Conservation (phyloP, 2,329 filamentous ascomycete genomes). For the Xylariaceae sp. region DNA sequence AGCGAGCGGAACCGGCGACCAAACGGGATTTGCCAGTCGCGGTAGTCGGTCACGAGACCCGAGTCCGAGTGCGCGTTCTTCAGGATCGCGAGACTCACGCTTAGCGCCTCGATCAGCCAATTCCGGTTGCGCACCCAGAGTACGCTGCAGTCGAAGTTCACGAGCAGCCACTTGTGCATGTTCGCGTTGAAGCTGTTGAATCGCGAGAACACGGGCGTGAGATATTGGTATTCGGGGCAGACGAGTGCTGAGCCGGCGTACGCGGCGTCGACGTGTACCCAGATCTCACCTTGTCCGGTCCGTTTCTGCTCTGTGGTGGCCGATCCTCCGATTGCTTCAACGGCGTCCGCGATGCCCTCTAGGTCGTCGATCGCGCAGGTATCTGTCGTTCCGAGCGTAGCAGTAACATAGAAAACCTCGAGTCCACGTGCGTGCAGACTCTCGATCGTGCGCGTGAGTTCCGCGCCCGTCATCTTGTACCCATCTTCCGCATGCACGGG, state of each 20-base stretch:
- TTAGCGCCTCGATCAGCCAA: slow-evolving; percentile 75
- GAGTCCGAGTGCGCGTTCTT: slow-evolving; percentile 74
- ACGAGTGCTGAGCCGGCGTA: slow-evolving; percentile 86
- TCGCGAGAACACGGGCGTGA: slow-evolving; percentile 51
- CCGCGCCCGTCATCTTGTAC: slow-evolving; percentile 65
- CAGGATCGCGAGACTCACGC: slow-evolving; percentile 65
- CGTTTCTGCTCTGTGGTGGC: slow-evolving; percentile 12
- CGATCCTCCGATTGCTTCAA: slow-evolving; percentile 33
- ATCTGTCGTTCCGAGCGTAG: slow-evolving; percentile 80
- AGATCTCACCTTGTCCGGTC: slow-evolving; percentile 51
- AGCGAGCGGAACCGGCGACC: slow-evolving; percentile 82
- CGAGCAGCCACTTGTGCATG: slow-evolving; percentile 96
- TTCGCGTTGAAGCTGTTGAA: slow-evolving; percentile 94
- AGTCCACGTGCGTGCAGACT: slow-evolving; percentile 65
- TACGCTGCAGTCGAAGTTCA: slow-evolving; percentile 83
- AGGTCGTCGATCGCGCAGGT: slow-evolving; percentile 88
- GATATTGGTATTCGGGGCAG: slow-evolving; percentile 72
- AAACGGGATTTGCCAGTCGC: slow-evolving; percentile 95
- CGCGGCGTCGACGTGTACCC: slow-evolving; percentile 92
- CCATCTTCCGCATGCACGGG: slow-evolving; percentile 58
- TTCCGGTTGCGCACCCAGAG: slow-evolving; percentile 72
- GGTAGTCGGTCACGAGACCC: slow-evolving; percentile 87
- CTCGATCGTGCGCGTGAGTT: slow-evolving; percentile 58
- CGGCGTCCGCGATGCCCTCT: slow-evolving; percentile 55
- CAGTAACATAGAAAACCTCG: slow-evolving; percentile 81